These are phyloP conservation scores for Leccinum fuscescens DNA, from an alignment of 1,284 basidiomycete genomes.

Conservation along the genomic window DNA sequence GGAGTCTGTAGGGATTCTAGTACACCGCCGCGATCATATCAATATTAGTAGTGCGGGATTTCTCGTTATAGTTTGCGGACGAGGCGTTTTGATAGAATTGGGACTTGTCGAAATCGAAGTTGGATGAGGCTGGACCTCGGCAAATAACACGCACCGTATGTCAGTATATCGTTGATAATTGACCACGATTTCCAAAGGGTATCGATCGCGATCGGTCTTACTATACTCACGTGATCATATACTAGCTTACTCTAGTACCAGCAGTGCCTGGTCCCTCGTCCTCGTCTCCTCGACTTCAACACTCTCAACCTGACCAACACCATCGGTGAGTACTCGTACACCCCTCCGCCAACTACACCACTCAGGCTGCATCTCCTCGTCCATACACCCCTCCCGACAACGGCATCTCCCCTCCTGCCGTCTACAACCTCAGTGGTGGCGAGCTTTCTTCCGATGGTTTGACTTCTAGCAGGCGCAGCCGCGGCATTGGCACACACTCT, in stretches of 20 bases:
- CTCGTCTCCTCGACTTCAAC: slow-evolving; percentile 60
- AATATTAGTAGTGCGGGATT: too few species aligned
- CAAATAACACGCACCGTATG: too few species aligned
- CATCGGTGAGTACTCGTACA: slow-evolving; percentile 67
- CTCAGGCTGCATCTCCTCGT: slow-evolving; percentile 58
- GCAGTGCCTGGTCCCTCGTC: slow-evolving; percentile 45
- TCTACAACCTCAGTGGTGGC: slow-evolving; percentile 65
- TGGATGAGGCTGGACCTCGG: too few species aligned
- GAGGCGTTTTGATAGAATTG: too few species aligned
- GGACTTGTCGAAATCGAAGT: too few species aligned
- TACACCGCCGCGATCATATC: too few species aligned
- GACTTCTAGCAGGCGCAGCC: slow-evolving; percentile 61
- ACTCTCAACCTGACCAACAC: slow-evolving; percentile 55
- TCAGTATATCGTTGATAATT: too few species aligned
- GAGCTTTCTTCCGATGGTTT: slow-evolving; percentile 70
- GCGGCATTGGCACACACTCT: slow-evolving; percentile 62
- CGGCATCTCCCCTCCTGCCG: slow-evolving; percentile 66
- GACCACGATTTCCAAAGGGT: too few species aligned
- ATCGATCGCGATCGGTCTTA: too few species aligned
- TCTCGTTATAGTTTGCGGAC: too few species aligned
- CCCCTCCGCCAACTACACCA: slow-evolving; percentile 47
- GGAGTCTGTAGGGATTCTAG: too few species aligned
- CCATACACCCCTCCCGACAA: slow-evolving; percentile 66
- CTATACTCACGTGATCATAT: too few species aligned
- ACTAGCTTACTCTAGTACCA: slow-evolving; percentile 18